A percentile compares a stretch with the other conserved stretches of the same genome.
These are phyloP conservation scores for Ananas comosus DNA, from an alignment of 176 grass and related monocot genomes.

Conservation along the genomic window DNA sequence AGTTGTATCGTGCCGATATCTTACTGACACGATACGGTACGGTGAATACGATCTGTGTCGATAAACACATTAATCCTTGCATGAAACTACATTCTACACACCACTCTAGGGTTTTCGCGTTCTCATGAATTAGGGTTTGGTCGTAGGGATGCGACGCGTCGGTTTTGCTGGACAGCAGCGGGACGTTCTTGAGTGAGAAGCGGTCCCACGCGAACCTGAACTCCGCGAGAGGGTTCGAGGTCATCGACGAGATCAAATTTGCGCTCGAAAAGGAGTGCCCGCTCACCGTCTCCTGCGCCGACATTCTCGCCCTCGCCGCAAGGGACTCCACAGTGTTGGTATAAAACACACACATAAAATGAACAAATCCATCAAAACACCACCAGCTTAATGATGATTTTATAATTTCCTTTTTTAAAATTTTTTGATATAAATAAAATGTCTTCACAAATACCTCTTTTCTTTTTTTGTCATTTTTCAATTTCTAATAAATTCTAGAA, in stretches of 20 bases:
- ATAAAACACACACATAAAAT: not conserved
- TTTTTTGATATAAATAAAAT: too few species aligned
- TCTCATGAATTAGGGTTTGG: not conserved
- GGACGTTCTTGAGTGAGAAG: slow-evolving; percentile 69
- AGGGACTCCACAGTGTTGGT: slow-evolving; percentile 56
- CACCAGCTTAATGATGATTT: too few species aligned
- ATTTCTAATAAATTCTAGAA: too few species aligned
- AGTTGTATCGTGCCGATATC: too few species aligned
- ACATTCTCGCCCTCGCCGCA: slow-evolving; percentile 51
- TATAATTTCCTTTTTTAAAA: too few species aligned
- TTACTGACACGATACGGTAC: too few species aligned
- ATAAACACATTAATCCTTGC: too few species aligned
- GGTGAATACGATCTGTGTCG: too few species aligned
- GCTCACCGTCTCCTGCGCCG: slow-evolving; percentile 59
- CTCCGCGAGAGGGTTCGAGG: slow-evolving; percentile 64
- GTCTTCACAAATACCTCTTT: too few species aligned
- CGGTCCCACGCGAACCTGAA: slow-evolving; percentile 60
- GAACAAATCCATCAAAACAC: too few species aligned
- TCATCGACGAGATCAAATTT: slow-evolving; percentile 66
- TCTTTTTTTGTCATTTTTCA: too few species aligned
- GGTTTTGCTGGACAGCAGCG: slow-evolving; percentile 61
- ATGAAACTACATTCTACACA: too few species aligned
- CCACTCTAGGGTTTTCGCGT: not conserved
- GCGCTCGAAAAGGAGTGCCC: slow-evolving; percentile 54
- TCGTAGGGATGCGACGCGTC: slow-evolving; percentile 77